Conservation (phyloP, 1,284 basidiomycete species). For the Boletellus deceptivus region DNA sequence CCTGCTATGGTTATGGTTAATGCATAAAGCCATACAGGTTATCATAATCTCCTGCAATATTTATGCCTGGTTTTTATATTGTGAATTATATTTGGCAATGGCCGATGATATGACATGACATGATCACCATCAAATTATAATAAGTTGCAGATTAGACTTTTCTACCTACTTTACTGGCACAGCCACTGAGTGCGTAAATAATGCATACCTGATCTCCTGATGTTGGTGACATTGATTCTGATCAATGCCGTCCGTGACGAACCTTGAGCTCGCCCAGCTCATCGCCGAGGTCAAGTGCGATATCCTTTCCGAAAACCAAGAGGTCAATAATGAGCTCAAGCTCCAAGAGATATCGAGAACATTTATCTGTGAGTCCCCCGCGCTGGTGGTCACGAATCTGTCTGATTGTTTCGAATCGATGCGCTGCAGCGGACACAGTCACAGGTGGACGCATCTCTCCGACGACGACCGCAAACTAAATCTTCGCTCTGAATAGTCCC, state of each 20-base stretch:
- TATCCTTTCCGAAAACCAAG: conserved; percentile 52
- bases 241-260: conserved; percentile 5
- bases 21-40: no score
- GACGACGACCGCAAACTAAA: background rate
- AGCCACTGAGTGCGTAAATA: no score
- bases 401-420: conserved; percentile 2
- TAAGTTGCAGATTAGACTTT: no score
- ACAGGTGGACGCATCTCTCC: conserved; percentile 49
- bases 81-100: no score
- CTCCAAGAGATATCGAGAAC: conserved; percentile 56
- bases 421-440: conserved; percentile 66
- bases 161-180: no score
- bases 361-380: conserved; percentile 59
- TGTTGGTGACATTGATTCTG: no score
- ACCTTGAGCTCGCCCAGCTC: conserved; percentile 35
- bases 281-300: conserved; percentile 61
- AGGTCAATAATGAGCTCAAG: conserved; percentile 52
- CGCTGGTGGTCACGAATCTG: background rate
- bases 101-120: no score
- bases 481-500: conserved; percentile 48
- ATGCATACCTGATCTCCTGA: no score
- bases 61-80: no score
- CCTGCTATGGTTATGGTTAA: no score
- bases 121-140: no score
- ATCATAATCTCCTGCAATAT: no score